Conservation (phyloP, 2,329 filamentous ascomycete species). For the Trichoderma atrobrunneum region DNA sequence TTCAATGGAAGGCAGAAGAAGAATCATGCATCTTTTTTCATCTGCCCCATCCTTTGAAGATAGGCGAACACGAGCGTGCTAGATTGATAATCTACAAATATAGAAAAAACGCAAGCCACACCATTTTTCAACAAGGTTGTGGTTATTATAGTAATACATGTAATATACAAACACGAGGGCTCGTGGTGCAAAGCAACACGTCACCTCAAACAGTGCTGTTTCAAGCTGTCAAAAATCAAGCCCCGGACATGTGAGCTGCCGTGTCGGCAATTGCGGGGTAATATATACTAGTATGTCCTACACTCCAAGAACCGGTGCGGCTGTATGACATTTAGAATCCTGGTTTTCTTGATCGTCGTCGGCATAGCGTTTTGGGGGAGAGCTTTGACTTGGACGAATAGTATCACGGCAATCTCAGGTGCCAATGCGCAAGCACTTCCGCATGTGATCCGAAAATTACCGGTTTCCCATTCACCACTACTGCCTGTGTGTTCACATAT, state of each 20-base stretch:
- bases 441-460: not conserved
- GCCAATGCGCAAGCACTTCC: not conserved
- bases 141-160: not conserved
- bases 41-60: not conserved
- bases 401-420: not conserved
- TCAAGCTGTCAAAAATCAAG: not conserved
- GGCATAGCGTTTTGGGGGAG: not conserved
- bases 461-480: not conserved
- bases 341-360: not conserved
- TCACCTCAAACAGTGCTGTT: not conserved
- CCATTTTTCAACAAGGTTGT: not conserved
- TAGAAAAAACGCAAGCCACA: not conserved
- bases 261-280: slow-evolving; percentile 5
- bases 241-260: not conserved
- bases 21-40: not conserved
- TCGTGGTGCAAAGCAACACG: not conserved
- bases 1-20: not conserved
- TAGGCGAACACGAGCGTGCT: not conserved
- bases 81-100: not conserved
- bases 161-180: not conserved
- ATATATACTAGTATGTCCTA: not conserved
- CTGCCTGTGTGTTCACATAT: not conserved
- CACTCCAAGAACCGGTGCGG: not conserved
- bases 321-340: not conserved
- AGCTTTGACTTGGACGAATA: not conserved